Evolutionary conservation across 225 moss, liverwort and hornwort species (phyloP), one percentile per base, ranked within the genome.

Genomic region (Sphagnum contortum): DNA sequence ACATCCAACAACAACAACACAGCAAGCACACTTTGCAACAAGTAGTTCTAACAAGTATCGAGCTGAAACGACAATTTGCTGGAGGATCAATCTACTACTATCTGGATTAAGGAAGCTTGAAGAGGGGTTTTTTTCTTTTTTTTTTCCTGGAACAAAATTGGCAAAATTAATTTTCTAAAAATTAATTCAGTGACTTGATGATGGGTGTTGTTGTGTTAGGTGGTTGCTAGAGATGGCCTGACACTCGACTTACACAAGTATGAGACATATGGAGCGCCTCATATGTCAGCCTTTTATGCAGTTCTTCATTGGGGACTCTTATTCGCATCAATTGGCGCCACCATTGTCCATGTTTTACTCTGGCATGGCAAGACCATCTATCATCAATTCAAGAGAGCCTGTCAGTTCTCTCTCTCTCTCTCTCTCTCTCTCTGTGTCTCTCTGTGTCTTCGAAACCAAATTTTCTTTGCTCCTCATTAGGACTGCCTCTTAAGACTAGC

Each of bases 341-440:
- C 86, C 62, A 79, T 91, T 57, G 82, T 81, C 52, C 91, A 91
- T 56, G 86, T 91, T 3, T 9, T 81, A 2, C 66, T 91, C 5
- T 91, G 91, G 91, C 83, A 91, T 68, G 91, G 91, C 45, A 84
- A 78, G 67, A 66, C 73, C n/a, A 86, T 91, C 52, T 86, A 84
- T 59, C 49, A 64, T 45, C 88, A 83, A 3, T 88, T 78, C 71
- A 67, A 48, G 62, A 69, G 67, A 44, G 51, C 73, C 3, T 48
- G 80, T 81, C 29, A 29, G 29, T 29, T 29, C 29, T 29, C 29
- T 29, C 29, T 29, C 29, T 29, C 29, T 29, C 1, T 0, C 29
- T 29, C 29, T 29, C 29, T 29, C 12, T 66, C 68, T 47, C 46
- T 13, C 47, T 64, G 3, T 5, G 61, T 9, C 6, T 6, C 9